Conservation (phyloP, 1,284 basidiomycete species). For the Coniophora puteana region DNA sequence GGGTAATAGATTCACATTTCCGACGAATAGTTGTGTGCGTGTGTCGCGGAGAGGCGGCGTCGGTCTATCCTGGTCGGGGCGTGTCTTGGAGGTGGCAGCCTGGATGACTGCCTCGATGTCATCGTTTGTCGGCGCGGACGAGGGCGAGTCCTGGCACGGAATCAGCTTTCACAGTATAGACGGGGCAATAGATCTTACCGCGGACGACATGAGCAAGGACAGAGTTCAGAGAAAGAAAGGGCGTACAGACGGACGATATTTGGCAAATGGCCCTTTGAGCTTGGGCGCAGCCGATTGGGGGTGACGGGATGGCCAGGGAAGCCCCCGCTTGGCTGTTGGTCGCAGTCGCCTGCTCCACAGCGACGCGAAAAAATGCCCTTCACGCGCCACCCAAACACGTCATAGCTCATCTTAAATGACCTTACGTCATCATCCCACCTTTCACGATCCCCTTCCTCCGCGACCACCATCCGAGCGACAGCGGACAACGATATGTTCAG, state of each 20-base stretch:
- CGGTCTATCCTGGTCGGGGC: conserved; percentile 39
- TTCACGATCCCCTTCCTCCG: background rate
- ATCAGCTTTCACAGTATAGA: background rate
- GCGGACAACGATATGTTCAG: too few relatives aligned
- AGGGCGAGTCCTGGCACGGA: conserved; percentile 10
- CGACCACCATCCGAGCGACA: too few relatives aligned
- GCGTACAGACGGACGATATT: conserved; percentile 3
- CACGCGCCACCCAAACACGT: conserved; percentile 29
- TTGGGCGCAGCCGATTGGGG: background rate
- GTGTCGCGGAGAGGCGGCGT: conserved; percentile 64
- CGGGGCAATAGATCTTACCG: too few relatives aligned
- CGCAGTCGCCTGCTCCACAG: conserved; percentile 30
- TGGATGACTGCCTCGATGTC: conserved; percentile 82
- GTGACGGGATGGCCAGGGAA: background rate
- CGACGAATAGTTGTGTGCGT: conserved; percentile 86
- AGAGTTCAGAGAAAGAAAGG: conserved; percentile 6
- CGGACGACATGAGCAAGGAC: too few relatives aligned
- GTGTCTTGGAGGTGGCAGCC: conserved; percentile 59
- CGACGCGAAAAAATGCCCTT: conserved; percentile 31
- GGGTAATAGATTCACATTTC: conserved; percentile 53
- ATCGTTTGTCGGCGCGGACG: conserved; percentile 52
- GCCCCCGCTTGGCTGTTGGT: too few relatives aligned
- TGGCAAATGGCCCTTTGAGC: background rate
- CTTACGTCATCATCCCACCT: conserved; percentile 5
- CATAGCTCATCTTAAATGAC: conserved; percentile 15